Conservation (phyloP, 176 grass and related monocot species). For the Aegilops longissima region DNA sequence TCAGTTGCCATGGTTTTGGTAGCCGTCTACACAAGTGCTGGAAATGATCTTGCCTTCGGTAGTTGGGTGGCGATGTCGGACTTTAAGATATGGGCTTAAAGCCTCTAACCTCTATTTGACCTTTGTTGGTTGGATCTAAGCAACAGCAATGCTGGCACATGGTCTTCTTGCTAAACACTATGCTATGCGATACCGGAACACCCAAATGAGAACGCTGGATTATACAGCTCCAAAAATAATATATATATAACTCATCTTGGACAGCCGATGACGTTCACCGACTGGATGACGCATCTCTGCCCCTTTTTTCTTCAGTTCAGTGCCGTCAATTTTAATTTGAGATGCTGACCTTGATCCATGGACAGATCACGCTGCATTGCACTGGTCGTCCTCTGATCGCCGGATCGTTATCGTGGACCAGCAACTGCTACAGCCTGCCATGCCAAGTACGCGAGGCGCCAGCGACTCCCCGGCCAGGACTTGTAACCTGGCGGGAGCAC, state of each 20-base stretch:
- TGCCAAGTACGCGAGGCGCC: not conserved
- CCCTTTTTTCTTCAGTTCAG: not conserved
- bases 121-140: no score
- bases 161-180: no score
- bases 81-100: no score
- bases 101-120: no score
- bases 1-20: not conserved
- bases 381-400: not conserved
- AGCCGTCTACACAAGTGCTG: no score
- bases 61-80: no score
- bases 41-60: no score
- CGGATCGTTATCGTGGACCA: slow-evolving; percentile 14
- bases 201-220: not conserved
- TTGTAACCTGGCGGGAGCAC: not conserved
- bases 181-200: not conserved
- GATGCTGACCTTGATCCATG: not conserved
- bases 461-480: not conserved
- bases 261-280: not conserved
- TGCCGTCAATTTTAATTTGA: not conserved
- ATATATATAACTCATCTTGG: no score
- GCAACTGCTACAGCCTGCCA: not conserved
- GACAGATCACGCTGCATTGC: not conserved
- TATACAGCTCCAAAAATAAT: not conserved
- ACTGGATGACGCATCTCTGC: not conserved
- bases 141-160: no score